A percentile compares a stretch with the other conserved stretches of the same genome.
Evolutionary conservation across 169 alveolate species (phyloP).

Genomic region (Toxoplasma gondii): DNA sequence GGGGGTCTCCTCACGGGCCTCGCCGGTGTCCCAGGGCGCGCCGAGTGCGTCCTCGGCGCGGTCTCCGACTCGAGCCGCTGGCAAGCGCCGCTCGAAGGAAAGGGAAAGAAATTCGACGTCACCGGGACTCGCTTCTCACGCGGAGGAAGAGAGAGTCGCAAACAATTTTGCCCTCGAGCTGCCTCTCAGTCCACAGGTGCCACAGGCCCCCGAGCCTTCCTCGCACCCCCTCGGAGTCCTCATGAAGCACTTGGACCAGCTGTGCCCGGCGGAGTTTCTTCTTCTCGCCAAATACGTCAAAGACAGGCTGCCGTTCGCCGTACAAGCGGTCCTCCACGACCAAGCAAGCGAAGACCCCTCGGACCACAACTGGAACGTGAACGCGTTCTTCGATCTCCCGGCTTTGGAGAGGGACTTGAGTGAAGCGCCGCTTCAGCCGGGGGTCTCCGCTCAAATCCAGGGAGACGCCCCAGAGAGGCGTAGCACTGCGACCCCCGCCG

Average conservation of each 20-base stretch:
- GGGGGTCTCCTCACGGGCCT: too few species aligned
- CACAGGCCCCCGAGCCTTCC: background rate
- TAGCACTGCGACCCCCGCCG: background rate
- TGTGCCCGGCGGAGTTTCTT: conserved; percentile 53
- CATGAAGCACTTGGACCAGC: conserved; percentile 33
- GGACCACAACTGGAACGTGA: background rate
- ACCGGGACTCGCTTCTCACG: too few species aligned
- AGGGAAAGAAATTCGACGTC: background rate
- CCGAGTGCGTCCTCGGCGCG: background rate
- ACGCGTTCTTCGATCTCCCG: background rate
- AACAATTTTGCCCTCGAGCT: too few species aligned
- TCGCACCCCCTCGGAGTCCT: conserved; percentile 13
- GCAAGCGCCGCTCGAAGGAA: background rate
- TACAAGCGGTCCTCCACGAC: conserved; percentile 2
- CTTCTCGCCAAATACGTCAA: conserved; percentile 46
- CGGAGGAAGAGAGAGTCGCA: too few species aligned
- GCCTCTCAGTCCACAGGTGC: too few species aligned
- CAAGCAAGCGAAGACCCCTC: background rate
- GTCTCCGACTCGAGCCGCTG: background rate
- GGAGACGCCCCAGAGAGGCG: background rate
- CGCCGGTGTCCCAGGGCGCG: background rate
- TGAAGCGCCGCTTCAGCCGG: background rate
- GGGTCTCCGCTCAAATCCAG: background rate
- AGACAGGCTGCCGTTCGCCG: conserved; percentile 31
- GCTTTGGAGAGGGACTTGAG: background rate